A percentile compares a stretch with the other conserved stretches of the same genome.
Evolutionary conservation across 768 basidiomycete species (phyloP).

Genomic region (Russula olivacea): DNA sequence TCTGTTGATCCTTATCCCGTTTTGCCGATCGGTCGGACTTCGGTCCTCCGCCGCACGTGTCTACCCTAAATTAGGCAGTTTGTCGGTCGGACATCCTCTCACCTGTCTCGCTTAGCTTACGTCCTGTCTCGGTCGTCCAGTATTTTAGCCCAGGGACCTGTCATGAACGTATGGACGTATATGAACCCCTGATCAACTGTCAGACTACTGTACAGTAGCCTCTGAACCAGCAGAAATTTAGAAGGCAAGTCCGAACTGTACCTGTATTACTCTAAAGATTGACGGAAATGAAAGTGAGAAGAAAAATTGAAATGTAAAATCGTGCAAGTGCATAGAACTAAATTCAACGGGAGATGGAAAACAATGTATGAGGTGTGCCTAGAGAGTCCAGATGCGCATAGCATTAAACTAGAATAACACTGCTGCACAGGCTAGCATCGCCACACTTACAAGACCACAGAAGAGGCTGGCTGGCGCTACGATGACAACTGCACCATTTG

Average conservation of each 20-base stretch:
- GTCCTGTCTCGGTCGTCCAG: too few relatives aligned
- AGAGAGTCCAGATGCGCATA: not conserved
- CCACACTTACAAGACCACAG: slow-evolving; percentile 1
- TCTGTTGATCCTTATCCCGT: not conserved
- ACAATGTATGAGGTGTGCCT: too few relatives aligned
- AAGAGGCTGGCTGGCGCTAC: slow-evolving; percentile 3
- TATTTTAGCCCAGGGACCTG: too few relatives aligned
- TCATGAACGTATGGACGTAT: too few relatives aligned
- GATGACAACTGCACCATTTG: not conserved
- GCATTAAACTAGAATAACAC: slow-evolving; percentile 1
- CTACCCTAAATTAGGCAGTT: not conserved
- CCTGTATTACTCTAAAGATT: not conserved
- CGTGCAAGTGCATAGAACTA: not conserved
- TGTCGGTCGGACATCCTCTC: not conserved
- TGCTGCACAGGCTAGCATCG: slow-evolving; percentile 6
- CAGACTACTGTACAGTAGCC: too few relatives aligned
- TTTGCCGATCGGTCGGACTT: not conserved
- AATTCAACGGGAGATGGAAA: not conserved
- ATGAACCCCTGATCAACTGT: too few relatives aligned
- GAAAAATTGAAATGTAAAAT: not conserved
- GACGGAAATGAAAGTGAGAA: not conserved
- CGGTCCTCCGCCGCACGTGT: not conserved
- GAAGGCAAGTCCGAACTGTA: not conserved
- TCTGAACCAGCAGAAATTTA: not conserved
- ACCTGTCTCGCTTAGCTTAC: too few relatives aligned